Evolutionary conservation across 345 rosid species (phyloP), one percentile per base, ranked within the genome.

Genomic region (Eucalyptus sideroxylon): DNA sequence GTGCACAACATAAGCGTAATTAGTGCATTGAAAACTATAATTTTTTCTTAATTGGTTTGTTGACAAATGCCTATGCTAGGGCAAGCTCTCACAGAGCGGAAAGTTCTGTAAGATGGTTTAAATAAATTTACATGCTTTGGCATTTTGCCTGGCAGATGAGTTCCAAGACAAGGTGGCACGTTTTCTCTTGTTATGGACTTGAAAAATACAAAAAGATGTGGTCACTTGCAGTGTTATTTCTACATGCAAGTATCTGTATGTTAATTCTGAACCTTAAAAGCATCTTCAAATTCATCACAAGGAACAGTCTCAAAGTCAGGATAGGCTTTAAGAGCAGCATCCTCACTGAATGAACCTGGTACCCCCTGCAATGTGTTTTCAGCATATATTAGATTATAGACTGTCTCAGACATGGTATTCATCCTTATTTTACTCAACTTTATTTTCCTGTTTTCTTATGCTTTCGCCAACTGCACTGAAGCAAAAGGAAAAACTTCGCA

Each of bases 251-350:
- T 17, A 67, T 50, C 6, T 6, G 40, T 34, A 60, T 44, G 88
- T 59, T 17, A 82, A 10, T 87, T 19, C n/a, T 17, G 30, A 60
- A 95, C 96, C 96, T 95, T 94, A 89, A 95, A 95, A 42, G 95
- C 92, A 87, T 93, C 96, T 90, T 95, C 96, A 81, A 87, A 93
- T 65, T 94, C 94, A 56, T 89, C 91, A 87, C 96, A 93, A 49
- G 96, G 94, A 50, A 95, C 93, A 82, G 96, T 92, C 90, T 95
- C 93, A 90, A 95, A 93, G 50, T 93, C 91, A 21, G 96, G 95
- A 90, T 95, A 95, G 80, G 96, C 96, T 89, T 95, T 95, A n/a
- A 92, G 93, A 26, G 96, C 96, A 59, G 96, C 96, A 40, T 93
- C 96, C 91, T 95, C 96, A 50, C 91, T 92, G 90, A 72, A 94